Conservation (phyloP, 2,329 filamentous ascomycete species). For the Venturiaceae sp. region DNA sequence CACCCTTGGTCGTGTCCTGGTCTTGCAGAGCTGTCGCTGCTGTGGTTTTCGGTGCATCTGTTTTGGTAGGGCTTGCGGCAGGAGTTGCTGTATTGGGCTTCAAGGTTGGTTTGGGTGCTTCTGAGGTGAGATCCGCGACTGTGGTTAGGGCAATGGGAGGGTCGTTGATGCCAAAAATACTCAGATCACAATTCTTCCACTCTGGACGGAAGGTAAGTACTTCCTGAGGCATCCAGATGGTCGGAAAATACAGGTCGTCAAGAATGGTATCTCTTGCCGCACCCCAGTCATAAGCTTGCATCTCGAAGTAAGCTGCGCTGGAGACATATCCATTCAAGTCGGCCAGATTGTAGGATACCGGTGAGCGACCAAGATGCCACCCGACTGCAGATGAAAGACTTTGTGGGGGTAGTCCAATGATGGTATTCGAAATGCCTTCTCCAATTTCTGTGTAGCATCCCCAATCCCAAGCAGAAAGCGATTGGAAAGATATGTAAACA, state of each 20-base stretch:
- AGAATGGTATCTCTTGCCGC: not conserved
- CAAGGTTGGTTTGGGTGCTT: not conserved
- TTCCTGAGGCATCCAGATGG: not conserved
- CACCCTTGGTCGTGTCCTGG: not conserved
- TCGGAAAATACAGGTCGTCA: not conserved
- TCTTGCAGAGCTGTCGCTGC: not conserved
- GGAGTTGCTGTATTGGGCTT: not conserved
- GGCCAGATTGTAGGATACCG: not conserved
- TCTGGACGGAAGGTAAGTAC: not conserved
- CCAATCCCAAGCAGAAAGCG: not conserved
- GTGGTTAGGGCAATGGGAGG: not conserved
- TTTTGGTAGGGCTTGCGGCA: not conserved
- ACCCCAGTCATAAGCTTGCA: not conserved
- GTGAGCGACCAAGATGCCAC: not conserved
- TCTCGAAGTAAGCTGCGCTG: not conserved
- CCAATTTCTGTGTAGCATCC: not conserved
- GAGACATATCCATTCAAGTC: conserved; percentile 2
- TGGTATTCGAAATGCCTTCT: not conserved
- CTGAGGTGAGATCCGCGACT: not conserved
- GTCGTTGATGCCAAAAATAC: not conserved
- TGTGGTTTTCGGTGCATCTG: not conserved
- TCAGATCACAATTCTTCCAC: not conserved
- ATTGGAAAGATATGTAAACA: not conserved
- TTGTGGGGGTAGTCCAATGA: not conserved
- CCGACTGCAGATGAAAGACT: not conserved